Evolutionary conservation across 345 rosid species (phyloP), one percentile per base, ranked within the genome.

Genomic region (Geranium rotundifolium): DNA sequence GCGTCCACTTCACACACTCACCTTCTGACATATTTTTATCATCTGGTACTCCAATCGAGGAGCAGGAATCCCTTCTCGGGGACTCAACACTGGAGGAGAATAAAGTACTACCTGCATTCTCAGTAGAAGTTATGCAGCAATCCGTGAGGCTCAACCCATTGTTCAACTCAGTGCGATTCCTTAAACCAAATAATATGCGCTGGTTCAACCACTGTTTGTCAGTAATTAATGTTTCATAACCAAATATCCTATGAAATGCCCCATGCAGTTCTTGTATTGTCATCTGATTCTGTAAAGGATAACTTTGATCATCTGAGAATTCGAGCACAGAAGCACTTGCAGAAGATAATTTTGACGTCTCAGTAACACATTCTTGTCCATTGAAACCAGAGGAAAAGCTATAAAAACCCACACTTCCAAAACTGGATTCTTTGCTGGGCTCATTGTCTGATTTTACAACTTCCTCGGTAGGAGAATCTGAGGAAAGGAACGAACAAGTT

Each of bases 171-270:
- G 23, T 54, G 23, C 23, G 27, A 52, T 64, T 70, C 30, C 60
- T 57, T 5, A 70, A 16, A 56, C 73, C 73, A 56, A 65, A 65
- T 61, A 65, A 37, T 20, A 70, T 58, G 7, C 69, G 61, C 19
- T 19, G 65, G 29, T 65, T 70, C 62, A 70, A 64, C 69, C 73
- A 70, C 56, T 70, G 69, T 56, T 70, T 65, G 54, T 70, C 73
- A 9, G 15, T 61, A 17, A 65, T 65, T 31, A 56, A 29, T 55
- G 65, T 70, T 29, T 70, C 73, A 60, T 34, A 59, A 7, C 65
- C 73, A 70, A 65, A 65, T 52, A 70, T 65, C 55, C 41, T 52
- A 29, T 34, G 57, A 58, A 65, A 70, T 20, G 61, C 39, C 7
- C 61, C 62, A 17, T 56, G 73, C 14, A 70, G 61, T 62, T 70